phyloP scores from a whole-genome alignment of 2,329 filamentous ascomycete genomes.

The Aspergillus jensenii region DNA sequence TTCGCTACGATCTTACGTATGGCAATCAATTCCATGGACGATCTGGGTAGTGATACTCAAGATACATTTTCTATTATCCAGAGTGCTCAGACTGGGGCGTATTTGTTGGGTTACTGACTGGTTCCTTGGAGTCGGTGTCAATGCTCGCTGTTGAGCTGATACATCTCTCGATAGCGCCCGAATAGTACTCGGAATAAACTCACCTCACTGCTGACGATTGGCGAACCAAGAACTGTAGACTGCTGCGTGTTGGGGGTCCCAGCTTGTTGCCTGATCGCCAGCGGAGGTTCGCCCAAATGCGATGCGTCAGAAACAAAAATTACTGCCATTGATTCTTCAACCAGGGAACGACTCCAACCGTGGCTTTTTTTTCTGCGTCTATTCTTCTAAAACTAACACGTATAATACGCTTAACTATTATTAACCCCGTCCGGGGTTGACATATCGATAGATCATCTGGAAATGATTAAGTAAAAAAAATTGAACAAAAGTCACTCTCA shows the following conservation, averaged over 20 bases:
- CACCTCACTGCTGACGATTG: too few relatives aligned
- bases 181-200: neutral
- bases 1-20: neutral
- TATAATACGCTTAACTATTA: constrained; percentile 14
- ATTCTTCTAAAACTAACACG: constrained; percentile 5
- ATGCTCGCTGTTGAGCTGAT: neutral
- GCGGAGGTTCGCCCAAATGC: neutral
- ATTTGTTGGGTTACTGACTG: constrained; percentile 18
- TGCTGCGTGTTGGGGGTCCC: too few relatives aligned
- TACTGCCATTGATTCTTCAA: neutral
- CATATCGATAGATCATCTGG: constrained; percentile 18
- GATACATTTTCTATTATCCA: too few relatives aligned
- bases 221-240: too few relatives aligned
- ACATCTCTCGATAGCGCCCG: neutral
- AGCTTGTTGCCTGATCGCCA: neutral
- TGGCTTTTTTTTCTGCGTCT: neutral
- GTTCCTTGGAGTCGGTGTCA: neutral
- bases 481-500: constrained; percentile 13
- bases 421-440: constrained; percentile 18
- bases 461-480: constrained; percentile 6
- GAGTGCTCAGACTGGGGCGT: too few relatives aligned
- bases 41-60: too few relatives aligned
- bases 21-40: too few relatives aligned
- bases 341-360: neutral
- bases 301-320: neutral